A percentile compares a stretch with the other conserved stretches of the same genome.
Evolutionary conservation across 306 rosid species (phyloP).

Genomic region (Vachellia collinsii): DNA sequence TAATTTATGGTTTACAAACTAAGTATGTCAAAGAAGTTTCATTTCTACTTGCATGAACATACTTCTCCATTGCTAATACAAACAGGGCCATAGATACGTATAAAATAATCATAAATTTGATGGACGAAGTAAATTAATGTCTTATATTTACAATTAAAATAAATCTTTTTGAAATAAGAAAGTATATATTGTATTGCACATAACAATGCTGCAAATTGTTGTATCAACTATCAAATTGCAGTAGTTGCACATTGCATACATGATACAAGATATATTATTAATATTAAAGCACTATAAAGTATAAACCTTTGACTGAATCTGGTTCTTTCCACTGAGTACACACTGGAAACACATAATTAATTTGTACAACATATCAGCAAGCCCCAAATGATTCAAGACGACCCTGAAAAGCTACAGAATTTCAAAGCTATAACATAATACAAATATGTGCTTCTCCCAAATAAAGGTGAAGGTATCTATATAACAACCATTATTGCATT

Average conservation of each 20-base stretch:
- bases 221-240: no score
- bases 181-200: no score
- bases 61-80: no score
- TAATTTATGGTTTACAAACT: no score
- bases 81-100: no score
- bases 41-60: no score
- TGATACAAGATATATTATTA: neutral
- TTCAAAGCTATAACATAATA: constrained; percentile 38
- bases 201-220: no score
- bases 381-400: constrained; percentile 37
- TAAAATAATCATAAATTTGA: no score
- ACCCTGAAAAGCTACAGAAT: constrained; percentile 35
- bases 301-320: neutral
- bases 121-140: no score
- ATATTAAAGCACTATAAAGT: neutral
- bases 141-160: no score
- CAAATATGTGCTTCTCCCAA: constrained; percentile 19
- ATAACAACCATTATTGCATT: constrained; percentile 43
- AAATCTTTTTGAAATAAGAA: no score
- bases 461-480: constrained; percentile 28
- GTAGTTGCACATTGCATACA: neutral
- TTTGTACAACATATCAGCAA: constrained; percentile 26
- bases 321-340: neutral
- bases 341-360: neutral
- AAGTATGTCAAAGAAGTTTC: no score